Conservation (phyloP, 192 early-diverging fungal genomes). For the Coemansia sp. region DNA sequence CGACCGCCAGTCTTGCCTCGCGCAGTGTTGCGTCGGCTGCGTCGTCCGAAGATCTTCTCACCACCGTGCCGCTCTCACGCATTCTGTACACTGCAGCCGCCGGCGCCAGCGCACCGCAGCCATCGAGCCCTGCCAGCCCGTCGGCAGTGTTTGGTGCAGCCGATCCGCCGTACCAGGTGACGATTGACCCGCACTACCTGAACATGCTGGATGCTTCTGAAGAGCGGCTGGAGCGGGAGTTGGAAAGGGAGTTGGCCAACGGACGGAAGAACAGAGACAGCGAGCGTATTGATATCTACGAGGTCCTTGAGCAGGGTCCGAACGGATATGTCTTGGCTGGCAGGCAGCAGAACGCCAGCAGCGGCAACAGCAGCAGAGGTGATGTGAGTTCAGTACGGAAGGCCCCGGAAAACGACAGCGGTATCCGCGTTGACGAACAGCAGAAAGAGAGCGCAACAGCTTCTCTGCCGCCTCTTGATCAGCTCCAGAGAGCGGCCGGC, state of each 20-base stretch:
- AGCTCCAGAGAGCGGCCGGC: background rate
- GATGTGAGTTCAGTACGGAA: background rate
- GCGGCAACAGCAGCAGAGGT: background rate
- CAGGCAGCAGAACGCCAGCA: background rate
- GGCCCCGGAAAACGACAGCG: constrained; percentile 39
- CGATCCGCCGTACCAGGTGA: constrained; percentile 8
- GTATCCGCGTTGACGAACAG: constrained; percentile 26
- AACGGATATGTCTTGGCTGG: constrained; percentile 6
- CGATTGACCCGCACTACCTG: constrained; percentile 24
- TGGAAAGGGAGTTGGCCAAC: background rate
- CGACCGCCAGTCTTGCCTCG: background rate
- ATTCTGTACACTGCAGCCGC: constrained; percentile 2
- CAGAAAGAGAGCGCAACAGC: background rate
- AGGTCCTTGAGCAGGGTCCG: background rate
- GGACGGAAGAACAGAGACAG: constrained; percentile 2
- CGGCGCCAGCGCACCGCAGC: background rate
- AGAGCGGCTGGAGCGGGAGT: constrained; percentile 4
- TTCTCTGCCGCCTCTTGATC: background rate
- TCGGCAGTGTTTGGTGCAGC: background rate
- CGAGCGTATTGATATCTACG: constrained; percentile 11
- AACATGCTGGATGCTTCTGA: constrained; percentile 25
- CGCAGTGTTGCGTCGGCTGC: constrained; percentile 7
- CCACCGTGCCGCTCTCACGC: constrained; percentile 14
- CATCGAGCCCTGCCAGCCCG: background rate
- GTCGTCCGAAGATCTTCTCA: constrained; percentile 12